A percentile compares a stretch with the other conserved stretches of the same genome.
phyloP scores from a whole-genome alignment of 371 early-diverging fungal genomes.

The Mortierella sp. region DNA sequence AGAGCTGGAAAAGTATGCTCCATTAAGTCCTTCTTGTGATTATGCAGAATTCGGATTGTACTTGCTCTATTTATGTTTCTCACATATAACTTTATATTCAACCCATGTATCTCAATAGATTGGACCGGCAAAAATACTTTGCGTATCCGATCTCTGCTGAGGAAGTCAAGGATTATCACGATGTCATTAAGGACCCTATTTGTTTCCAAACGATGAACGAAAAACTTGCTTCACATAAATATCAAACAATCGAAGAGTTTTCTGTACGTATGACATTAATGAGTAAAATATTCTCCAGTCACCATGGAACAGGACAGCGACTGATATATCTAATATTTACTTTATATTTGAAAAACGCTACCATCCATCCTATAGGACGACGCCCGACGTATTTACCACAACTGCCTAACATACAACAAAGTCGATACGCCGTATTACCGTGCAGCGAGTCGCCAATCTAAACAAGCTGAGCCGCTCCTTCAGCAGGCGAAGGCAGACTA shows the following conservation, averaged over 20 bases:
- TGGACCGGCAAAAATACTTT: conserved; percentile 65
- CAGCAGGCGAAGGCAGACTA: conserved; percentile 60
- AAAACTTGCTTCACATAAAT: conserved; percentile 36
- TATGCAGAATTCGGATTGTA: too few species aligned
- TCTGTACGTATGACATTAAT: conserved; percentile 27
- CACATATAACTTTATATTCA: background rate
- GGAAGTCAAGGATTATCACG: conserved; percentile 86
- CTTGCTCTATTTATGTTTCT: background rate
- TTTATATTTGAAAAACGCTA: background rate
- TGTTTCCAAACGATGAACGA: conserved; percentile 49
- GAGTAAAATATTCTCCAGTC: background rate
- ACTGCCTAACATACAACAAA: conserved; percentile 84
- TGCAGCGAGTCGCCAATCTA: conserved; percentile 68
- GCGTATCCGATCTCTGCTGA: conserved; percentile 80
- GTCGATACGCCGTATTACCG: conserved; percentile 79
- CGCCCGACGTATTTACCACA: conserved; percentile 76
- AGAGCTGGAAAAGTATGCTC: conserved; percentile 73
- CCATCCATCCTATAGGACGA: conserved; percentile 65
- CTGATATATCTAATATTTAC: background rate
- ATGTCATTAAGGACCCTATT: conserved; percentile 70
- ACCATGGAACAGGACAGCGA: too few species aligned
- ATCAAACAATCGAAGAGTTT: conserved; percentile 51
- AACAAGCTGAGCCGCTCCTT: conserved; percentile 55
- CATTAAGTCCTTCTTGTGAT: background rate
- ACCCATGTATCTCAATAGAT: conserved; percentile 13